phyloP scores from a whole-genome alignment of 305 asterid species.

The Solanum hybrid region DNA sequence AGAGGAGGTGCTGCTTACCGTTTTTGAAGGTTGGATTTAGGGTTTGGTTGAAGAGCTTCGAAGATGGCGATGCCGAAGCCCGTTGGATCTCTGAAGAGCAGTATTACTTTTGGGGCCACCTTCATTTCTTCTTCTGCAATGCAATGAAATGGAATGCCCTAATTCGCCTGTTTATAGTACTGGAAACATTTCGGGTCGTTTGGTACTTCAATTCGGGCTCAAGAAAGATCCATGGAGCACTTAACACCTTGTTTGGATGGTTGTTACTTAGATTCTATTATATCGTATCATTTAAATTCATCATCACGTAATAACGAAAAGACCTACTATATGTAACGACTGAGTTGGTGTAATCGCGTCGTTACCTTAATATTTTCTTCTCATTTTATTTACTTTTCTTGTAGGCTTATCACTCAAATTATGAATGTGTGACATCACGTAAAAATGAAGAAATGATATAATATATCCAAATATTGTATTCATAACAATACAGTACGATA shows the following conservation, averaged over 20 bases:
- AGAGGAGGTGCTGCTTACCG: conserved; percentile 24
- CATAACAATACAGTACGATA: background rate
- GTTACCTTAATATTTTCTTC: too few relatives aligned
- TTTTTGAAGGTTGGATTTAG: conserved; percentile 27
- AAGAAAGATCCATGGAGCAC: background rate
- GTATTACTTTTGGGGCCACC: conserved; percentile 50
- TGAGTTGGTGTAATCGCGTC: too few relatives aligned
- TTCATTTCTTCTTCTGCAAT: conserved; percentile 36
- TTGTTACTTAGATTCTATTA: too few relatives aligned
- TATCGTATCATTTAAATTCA: too few relatives aligned
- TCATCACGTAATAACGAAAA: too few relatives aligned
- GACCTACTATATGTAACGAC: too few relatives aligned
- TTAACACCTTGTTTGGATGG: background rate
- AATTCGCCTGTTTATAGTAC: background rate
- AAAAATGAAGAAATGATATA: background rate
- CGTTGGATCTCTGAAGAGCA: conserved; percentile 50
- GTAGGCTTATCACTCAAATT: background rate
- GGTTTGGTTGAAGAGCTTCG: conserved; percentile 40
- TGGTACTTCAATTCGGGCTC: background rate
- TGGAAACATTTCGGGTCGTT: background rate
- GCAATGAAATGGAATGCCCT: background rate
- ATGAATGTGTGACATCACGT: background rate
- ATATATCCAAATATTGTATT: too few relatives aligned
- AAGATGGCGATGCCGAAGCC: conserved; percentile 44
- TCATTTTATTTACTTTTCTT: too few relatives aligned